Base-by-base conservation (phyloP, 208 protist genomes). In the Blastocrithidia nonstop region DNA sequence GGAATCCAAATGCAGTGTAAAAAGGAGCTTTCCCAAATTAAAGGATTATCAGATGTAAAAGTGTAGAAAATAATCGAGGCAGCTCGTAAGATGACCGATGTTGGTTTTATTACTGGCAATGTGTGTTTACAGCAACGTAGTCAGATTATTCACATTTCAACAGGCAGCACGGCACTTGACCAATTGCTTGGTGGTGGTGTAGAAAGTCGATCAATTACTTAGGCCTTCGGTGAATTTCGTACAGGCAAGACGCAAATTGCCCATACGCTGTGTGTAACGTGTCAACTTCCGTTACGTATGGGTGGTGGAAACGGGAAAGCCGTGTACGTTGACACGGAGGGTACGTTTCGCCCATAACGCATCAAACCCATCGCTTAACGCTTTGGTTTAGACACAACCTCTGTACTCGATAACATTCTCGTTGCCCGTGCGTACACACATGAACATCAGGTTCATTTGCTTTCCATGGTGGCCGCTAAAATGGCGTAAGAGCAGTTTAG, bases 211-310 rank as follows among this genome's bases (percentile, higher is more conserved):
- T 69, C 78, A 38, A 95, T 95, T 58, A 95, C 88, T 5, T 97
- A 99, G 70, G 90, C 99, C 2, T 99, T 99, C 78, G 97, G 97
- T 7, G 98, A 99, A 59, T 99, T 99, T 65, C 73, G 97, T 29
- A 97, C 94, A n/a, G 97, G 97, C 29, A 99, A 99, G 59, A 97
- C 96, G 6, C 95, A 98, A 69, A 78, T 98, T 8, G 97, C 88
- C 25, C 96, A 98, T 62, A 98, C 96, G 4, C 77, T 99, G 6
- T 96, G 90, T 51, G 96, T 99, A 2, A 98, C 96, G 6, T 88
- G 77, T 26, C 96, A 98, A 72, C 70, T 98, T 28, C 96, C 94
- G 9, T 15, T 50, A 7, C 71, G 67, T 26, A 91, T 93, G 73
- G 86, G 82, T 13, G 94, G 94, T 24, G 94, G 88, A 13, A 87